A percentile compares a stretch with the other conserved stretches of the same genome.
Conservation (phyloP, 1,284 basidiomycete species). For the Austroboletus niveus region DNA sequence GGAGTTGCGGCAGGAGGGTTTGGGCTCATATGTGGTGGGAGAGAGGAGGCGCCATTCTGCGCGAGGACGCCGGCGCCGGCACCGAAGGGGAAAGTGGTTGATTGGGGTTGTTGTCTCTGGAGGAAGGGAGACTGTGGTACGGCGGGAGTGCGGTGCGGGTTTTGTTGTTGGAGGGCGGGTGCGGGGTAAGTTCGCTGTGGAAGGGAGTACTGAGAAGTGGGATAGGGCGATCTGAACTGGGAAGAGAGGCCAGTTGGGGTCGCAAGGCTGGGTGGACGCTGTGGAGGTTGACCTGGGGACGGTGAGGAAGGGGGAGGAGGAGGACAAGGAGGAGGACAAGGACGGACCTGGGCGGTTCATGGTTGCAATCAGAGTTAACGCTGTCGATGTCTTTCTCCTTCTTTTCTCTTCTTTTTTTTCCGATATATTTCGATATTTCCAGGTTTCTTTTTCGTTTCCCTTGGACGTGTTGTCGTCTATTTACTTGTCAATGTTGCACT, state of each 20-base stretch:
- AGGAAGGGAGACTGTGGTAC: conserved; percentile 65
- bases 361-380: background rate
- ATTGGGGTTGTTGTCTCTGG: conserved; percentile 53
- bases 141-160: conserved; percentile 54
- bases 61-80: conserved; percentile 40
- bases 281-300: conserved; percentile 68
- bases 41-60: conserved; percentile 53
- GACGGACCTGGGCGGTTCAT: conserved; percentile 34
- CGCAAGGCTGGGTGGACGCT: conserved; percentile 71
- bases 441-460: conserved; percentile 17
- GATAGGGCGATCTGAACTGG: conserved; percentile 65
- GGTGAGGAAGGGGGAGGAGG: background rate
- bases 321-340: background rate
- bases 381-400: conserved; percentile 3
- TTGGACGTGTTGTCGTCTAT: conserved; percentile 27
- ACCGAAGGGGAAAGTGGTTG: conserved; percentile 53
- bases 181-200: conserved; percentile 56
- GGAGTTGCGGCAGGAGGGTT: conserved; percentile 43
- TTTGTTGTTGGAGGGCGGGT: conserved; percentile 51
- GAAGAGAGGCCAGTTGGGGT: conserved; percentile 58
- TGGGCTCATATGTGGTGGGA: conserved; percentile 55
- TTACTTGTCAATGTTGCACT: conserved; percentile 8
- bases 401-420: background rate
- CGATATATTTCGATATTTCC: conserved; percentile 4
- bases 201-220: conserved; percentile 51